Base-by-base conservation (phyloP, 257 asterid genomes). In the Scutellaria barbata region DNA sequence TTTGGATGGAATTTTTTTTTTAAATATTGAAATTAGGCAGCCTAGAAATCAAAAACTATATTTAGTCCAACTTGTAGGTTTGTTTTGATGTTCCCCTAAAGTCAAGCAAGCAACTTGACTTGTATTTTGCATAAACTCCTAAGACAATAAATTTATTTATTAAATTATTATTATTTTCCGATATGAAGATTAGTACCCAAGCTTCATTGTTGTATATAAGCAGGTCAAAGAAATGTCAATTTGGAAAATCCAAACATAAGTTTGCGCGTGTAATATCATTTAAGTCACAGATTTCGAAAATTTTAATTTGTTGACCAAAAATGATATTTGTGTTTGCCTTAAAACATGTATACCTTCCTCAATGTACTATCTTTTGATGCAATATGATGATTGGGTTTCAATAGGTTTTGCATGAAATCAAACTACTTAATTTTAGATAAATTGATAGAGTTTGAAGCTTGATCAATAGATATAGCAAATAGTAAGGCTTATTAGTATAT, bases 101-200 rank as follows among this genome's bases (percentile, higher is more conserved):
- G 89, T 85, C 88, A 77, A 79, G 68, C 88, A 77, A 79, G 68
- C 74, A 77, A n/a, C 71, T 60, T 59, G 77, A 79, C 78, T 79
- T 73, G 52, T 77, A 73, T 74, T 52, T 52, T 22, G 59, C 71
- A 73, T 43, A 71, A 17, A 71, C 39, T 18, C 52, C 73, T 45
- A 68, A 46, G n/a, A 62, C 60, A 63, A 12, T 2, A 8, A 48
- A 51, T 41, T 63, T 7, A 43, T 60, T 68, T 7, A 43, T 60
- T 68, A 62, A 41, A n/a, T 40, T 22, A 1, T 39, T 50, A 65
- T 57, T 66, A 4, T 20, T 55, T 42, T 11, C 50, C 62, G 67
- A 61, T 53, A 63, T 68, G 9, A 20, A 45, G 51, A 18, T 74
- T n/a, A 66, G 39, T 6, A 58, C 12, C 55, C 66, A 46, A 56